These are phyloP conservation scores for Cryphonectria japonica DNA, from an alignment of 2,329 filamentous ascomycete species.

Conservation along the genomic window DNA sequence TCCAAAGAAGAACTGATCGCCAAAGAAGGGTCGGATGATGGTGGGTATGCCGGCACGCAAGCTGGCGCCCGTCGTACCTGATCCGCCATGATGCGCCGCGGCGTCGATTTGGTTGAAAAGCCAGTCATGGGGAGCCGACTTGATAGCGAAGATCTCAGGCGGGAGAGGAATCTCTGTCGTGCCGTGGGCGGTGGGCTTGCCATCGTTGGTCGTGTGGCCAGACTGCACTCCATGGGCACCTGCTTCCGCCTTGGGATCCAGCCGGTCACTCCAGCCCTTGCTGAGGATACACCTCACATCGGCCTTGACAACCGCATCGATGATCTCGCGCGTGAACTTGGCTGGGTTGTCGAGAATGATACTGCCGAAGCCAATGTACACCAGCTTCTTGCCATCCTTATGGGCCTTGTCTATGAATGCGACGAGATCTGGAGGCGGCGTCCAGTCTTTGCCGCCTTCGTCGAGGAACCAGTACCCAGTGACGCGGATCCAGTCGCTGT, in stretches of 20 bases:
- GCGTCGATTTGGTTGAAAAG: slow-evolving; percentile 93
- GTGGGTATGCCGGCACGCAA: slow-evolving; percentile 89
- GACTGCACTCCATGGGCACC: slow-evolving; percentile 13
- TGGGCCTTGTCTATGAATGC: slow-evolving; percentile 85
- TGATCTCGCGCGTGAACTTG: slow-evolving; percentile 88
- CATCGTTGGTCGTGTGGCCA: slow-evolving; percentile 32
- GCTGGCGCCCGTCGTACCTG: slow-evolving; percentile 92
- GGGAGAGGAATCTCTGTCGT: slow-evolving; percentile 71
- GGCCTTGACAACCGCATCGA: slow-evolving; percentile 87
- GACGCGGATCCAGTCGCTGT: slow-evolving; percentile 95
- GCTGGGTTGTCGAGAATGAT: slow-evolving; percentile 91
- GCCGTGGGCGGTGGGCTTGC: slow-evolving; percentile 51
- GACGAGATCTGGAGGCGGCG: slow-evolving; percentile 73
- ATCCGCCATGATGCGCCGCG: slow-evolving; percentile 90
- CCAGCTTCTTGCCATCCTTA: slow-evolving; percentile 82
- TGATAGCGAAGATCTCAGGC: slow-evolving; percentile 82
- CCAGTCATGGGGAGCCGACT: slow-evolving; percentile 94
- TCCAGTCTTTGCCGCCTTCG: slow-evolving; percentile 67
- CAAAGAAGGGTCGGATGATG: slow-evolving; percentile 95
- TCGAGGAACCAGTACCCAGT: slow-evolving; percentile 99
- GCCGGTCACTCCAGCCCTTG: slow-evolving; percentile 94
- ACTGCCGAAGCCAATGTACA: slow-evolving; percentile 96
- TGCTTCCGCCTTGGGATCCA: slow-evolving; percentile 30
- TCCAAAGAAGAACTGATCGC: slow-evolving; percentile 97
- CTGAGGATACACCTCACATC: slow-evolving; percentile 94